phyloP scores from a whole-genome alignment of 164 flowering plant genomes.

The Magnolia kwangsiensis region DNA sequence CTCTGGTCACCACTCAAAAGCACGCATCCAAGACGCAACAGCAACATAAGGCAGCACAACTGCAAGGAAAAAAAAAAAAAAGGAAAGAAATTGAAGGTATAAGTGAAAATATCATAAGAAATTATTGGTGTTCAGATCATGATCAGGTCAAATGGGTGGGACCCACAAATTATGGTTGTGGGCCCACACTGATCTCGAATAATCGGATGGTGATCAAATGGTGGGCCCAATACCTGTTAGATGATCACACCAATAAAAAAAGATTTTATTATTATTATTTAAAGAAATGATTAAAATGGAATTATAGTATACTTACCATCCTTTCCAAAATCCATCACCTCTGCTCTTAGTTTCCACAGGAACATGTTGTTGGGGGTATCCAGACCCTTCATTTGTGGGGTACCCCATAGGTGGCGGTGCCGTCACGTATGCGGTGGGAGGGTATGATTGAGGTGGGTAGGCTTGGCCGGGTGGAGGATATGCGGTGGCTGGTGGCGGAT shows the following conservation, averaged over 20 bases:
- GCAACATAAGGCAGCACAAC: conserved; percentile 35
- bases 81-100: no score
- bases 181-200: no score
- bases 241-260: not conserved
- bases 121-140: no score
- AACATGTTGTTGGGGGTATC: not conserved
- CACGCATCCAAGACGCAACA: conserved; percentile 31
- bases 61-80: not conserved
- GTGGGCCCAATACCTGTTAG: not conserved
- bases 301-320: conserved; percentile 6
- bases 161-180: no score
- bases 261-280: no score
- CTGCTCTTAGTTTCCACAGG: conserved; percentile 10
- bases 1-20: conserved; percentile 12
- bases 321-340: conserved; percentile 20
- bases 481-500: conserved; percentile 4
- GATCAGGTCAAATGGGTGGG: no score
- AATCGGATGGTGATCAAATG: not conserved
- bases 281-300: not conserved
- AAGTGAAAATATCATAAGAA: not conserved
- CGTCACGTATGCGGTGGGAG: no score
- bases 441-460: conserved; percentile 1
- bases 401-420: conserved; percentile 4
- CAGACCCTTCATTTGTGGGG: not conserved
- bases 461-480: not conserved